These are phyloP conservation scores for Micractinium conductrix DNA, from an alignment of 139 green algal genomes.

Conservation along the genomic window DNA sequence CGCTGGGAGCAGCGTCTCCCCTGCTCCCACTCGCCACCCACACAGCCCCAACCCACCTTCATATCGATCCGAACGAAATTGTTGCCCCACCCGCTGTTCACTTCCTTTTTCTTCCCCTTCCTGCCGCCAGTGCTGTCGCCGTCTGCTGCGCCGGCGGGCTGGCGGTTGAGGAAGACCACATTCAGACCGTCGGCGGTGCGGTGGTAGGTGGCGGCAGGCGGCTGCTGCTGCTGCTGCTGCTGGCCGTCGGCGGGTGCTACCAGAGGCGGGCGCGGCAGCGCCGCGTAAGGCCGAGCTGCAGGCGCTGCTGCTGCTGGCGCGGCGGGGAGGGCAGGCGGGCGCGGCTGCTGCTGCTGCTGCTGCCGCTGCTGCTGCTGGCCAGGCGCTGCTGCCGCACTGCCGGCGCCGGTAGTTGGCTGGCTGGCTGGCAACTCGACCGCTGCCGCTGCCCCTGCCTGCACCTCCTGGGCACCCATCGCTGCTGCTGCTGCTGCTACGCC, in stretches of 20 bases:
- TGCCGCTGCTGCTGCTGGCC: not conserved
- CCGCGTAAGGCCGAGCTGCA: not conserved
- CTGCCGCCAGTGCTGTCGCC: not conserved
- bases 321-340: too few relatives aligned
- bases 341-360: not conserved
- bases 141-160: not conserved
- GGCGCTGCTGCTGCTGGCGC: not conserved
- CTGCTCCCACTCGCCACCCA: too few relatives aligned
- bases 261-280: not conserved
- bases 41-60: conserved; percentile 46
- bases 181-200: conserved; percentile 43
- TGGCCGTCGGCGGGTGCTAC: too few relatives aligned
- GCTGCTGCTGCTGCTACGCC: not conserved
- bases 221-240: not conserved
- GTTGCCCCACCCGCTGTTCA: conserved; percentile 44
- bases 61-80: conserved; percentile 68
- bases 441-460: not conserved
- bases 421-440: not conserved
- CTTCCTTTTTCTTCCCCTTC: not conserved
- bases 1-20: not conserved
- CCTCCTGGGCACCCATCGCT: not conserved
- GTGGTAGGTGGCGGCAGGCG: not conserved
- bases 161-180: conserved; percentile 22
- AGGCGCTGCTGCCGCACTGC: not conserved
- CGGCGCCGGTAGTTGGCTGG: not conserved